Base-by-base conservation (phyloP, 2,329 filamentous ascomycete genomes). In the Aspergillus sp. region DNA sequence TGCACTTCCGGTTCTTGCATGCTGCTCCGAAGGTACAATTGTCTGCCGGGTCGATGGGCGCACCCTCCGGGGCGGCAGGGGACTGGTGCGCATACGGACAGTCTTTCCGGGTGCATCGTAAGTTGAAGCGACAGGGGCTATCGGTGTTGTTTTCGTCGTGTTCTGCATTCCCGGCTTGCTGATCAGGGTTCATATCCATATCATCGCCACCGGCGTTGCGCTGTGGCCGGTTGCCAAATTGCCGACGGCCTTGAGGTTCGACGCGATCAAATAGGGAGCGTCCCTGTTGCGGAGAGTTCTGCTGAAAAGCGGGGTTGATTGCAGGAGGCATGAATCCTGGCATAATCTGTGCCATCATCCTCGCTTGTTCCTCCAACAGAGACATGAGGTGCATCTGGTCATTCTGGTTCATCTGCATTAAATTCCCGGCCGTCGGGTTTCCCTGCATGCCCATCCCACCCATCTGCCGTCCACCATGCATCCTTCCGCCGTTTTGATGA, bases 21-120 rank as follows among this genome's bases (percentile, higher is more conserved):
- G 89, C 89, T 2, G 82, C 88, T 19, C 89, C 91, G 58, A 86
- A 97, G 12, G 79, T 79, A 72, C 93, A 98, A 12, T 78, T 75
- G 59, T 94, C 88, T 48, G 76, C 80, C 55, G 90, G 77, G 65
- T 97, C 93, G 48, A 97, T 76, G 0, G 82, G 77, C 2, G 79
- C 80, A 29, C 85, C 86, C 2, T 85, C 83, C 3, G 88, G 85
- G 30, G 91, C 90, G 2, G 86, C 89, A 2, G 93, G 89, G 10
- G 90, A 95, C 70, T 96, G 91, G 62, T 98, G 93, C 12, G 88
- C 93, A 65, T 88, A 98, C 55, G 84, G 85, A 72, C 93, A 98
- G 51, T 94, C 87, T 56, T 81, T 82, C 68, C 94, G 94, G 35
- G 85, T 87, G 73, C 93, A 98, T 52, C 80, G 76, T 45, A 93